phyloP scores from a whole-genome alignment of 2,329 filamentous ascomycete species.

The Ophiocordyceps camponoti-saundersi region DNA sequence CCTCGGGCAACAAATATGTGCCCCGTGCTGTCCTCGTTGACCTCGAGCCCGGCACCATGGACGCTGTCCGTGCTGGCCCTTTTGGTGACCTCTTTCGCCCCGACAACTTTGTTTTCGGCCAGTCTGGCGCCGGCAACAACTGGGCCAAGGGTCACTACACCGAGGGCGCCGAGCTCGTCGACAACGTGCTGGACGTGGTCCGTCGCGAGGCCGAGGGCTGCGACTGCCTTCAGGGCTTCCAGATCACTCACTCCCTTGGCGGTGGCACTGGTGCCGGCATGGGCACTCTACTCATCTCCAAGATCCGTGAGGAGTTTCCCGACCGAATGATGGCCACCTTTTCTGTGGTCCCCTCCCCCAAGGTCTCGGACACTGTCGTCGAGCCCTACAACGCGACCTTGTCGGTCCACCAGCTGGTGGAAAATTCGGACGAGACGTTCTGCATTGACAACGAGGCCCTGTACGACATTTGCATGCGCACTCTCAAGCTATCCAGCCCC shows the following conservation, averaged over 20 bases:
- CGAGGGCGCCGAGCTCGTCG: conserved; percentile 96
- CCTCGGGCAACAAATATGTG: conserved; percentile 96
- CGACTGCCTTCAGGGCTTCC: conserved; percentile 99
- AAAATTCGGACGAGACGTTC: conserved; percentile 99
- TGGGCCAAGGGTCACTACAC: conserved; percentile 99
- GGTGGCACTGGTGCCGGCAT: conserved; percentile 99
- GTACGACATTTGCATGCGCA: conserved; percentile 99
- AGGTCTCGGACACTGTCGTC: conserved; percentile 98
- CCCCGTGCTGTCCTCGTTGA: conserved; percentile 98
- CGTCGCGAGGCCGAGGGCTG: conserved; percentile 97
- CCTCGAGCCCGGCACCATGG: conserved; percentile 99
- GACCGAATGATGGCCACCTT: conserved; percentile 99
- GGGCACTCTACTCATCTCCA: conserved; percentile 98
- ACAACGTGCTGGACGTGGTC: conserved; percentile 95
- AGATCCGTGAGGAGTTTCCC: conserved; percentile 99
- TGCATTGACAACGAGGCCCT: conserved; percentile 99
- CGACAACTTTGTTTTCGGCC: conserved; percentile 99
- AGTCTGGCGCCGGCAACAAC: conserved; percentile 99
- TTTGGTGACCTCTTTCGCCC: conserved; percentile 99
- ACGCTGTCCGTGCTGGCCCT: conserved; percentile 92
- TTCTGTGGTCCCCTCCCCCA: conserved; percentile 95
- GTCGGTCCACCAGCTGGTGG: conserved; percentile 95
- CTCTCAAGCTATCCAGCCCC: conserved; percentile 94
- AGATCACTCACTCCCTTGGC: conserved; percentile 99
- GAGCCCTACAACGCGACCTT: conserved; percentile 99